A percentile compares a stretch with the other conserved stretches of the same genome.
Evolutionary conservation across 352 stramenopile species (phyloP).

Genomic region (Globisporangium viniferum): DNA sequence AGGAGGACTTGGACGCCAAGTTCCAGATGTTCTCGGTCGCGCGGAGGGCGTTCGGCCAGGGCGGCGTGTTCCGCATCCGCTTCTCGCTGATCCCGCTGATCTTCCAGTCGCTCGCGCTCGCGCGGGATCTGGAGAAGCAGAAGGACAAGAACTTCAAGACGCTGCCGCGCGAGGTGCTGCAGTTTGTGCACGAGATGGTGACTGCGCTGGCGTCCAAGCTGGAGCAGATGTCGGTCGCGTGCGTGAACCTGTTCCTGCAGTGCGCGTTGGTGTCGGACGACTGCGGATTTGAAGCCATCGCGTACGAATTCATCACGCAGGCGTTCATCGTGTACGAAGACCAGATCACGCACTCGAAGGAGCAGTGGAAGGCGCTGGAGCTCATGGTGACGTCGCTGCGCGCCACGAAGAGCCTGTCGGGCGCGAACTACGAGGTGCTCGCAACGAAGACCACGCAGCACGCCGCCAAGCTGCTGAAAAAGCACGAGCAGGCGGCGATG

Average conservation of each 20-base stretch:
- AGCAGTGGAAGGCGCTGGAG: conserved; percentile 88
- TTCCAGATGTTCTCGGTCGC: conserved; percentile 63
- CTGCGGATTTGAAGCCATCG: conserved; percentile 87
- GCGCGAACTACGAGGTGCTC: conserved; percentile 92
- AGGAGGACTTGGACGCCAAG: conserved; percentile 59
- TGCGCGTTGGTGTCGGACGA: conserved; percentile 88
- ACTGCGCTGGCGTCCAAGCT: conserved; percentile 87
- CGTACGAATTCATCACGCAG: conserved; percentile 96
- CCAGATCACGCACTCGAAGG: conserved; percentile 89
- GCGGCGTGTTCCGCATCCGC: conserved; percentile 85
- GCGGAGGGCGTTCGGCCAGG: conserved; percentile 74
- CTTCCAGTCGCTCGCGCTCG: conserved; percentile 87
- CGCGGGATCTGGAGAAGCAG: conserved; percentile 33
- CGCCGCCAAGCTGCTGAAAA: conserved; percentile 94
- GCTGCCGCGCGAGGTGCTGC: conserved; percentile 92
- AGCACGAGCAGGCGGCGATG: conserved; percentile 95
- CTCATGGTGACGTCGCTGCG: conserved; percentile 90
- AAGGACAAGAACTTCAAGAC: conserved; percentile 25
- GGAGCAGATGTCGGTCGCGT: conserved; percentile 65
- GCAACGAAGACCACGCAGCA: conserved; percentile 98
- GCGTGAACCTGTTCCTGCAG: conserved; percentile 94
- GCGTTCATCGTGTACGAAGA: conserved; percentile 98
- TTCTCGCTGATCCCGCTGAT: conserved; percentile 93
- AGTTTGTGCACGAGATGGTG: conserved; percentile 97
- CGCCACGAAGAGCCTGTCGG: conserved; percentile 71